A percentile compares a stretch with the other conserved stretches of the same genome.
phyloP scores from a whole-genome alignment of 352 stramenopile species.

The Lagenidium sp. region DNA sequence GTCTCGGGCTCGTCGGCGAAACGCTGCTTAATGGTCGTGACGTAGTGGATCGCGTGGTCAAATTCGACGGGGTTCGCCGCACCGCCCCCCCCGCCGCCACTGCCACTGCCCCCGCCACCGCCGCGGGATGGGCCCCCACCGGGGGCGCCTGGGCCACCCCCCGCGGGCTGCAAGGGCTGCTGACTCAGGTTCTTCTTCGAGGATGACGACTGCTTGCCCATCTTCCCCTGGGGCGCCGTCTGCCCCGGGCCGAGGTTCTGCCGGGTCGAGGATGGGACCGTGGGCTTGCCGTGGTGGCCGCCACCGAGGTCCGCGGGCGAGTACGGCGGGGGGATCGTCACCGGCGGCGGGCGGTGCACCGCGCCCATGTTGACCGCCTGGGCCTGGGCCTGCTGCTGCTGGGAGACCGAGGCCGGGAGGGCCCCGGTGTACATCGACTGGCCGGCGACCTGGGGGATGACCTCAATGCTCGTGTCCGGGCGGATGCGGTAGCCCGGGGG shows the following conservation, averaged over 20 bases:
- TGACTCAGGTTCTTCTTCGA: slow-evolving; percentile 42
- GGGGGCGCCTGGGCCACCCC: neutral
- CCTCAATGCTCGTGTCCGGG: slow-evolving; percentile 73
- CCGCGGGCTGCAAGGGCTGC: slow-evolving; percentile 12
- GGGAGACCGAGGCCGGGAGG: slow-evolving; percentile 4
- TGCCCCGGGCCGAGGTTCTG: slow-evolving; percentile 28
- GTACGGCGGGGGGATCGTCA: slow-evolving; percentile 65
- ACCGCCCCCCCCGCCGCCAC: slow-evolving; percentile 16
- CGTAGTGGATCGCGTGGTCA: slow-evolving; percentile 99
- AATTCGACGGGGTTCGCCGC: slow-evolving; percentile 94
- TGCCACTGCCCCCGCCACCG: neutral
- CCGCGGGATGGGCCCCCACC: slow-evolving; percentile 6
- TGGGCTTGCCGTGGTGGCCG: slow-evolving; percentile 24
- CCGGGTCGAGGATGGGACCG: slow-evolving; percentile 40
- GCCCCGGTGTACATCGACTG: slow-evolving; percentile 20
- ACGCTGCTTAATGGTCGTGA: slow-evolving; percentile 98
- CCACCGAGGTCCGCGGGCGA: slow-evolving; percentile 33
- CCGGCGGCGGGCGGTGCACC: slow-evolving; percentile 45
- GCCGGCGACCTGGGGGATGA: slow-evolving; percentile 39
- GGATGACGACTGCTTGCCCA: slow-evolving; percentile 13
- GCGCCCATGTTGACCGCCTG: slow-evolving; percentile 23
- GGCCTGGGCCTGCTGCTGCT: slow-evolving; percentile 19
- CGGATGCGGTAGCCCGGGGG: slow-evolving; percentile 90
- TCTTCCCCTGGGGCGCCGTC: slow-evolving; percentile 20
- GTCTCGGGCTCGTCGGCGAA: slow-evolving; percentile 97